Percentiles rank a stretch among this genome's conserved stretches.
phyloP scores from a whole-genome alignment of 805 yeast genomes.

The Brettanomyces nanus region DNA sequence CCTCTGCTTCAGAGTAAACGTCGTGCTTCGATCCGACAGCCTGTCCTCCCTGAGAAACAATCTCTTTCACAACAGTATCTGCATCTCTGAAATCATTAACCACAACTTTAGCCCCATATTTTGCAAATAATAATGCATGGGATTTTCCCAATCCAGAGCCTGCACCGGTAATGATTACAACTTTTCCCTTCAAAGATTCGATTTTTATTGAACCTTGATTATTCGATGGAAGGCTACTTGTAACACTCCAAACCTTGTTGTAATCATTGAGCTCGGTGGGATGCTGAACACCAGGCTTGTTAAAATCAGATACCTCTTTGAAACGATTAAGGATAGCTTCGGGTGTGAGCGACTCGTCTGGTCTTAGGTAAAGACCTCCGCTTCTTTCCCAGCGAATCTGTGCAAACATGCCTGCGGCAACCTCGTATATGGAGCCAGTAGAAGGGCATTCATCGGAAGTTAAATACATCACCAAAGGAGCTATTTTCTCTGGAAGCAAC shows the following conservation, averaged over 20 bases:
- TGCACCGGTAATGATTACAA: slow-evolving; percentile 89
- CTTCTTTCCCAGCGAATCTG: slow-evolving; percentile 95
- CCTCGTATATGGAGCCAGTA: slow-evolving; percentile 76
- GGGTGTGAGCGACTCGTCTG: slow-evolving; percentile 72
- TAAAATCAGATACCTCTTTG: slow-evolving; percentile 55
- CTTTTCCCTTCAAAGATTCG: slow-evolving; percentile 68
- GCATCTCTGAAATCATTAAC: slow-evolving; percentile 87
- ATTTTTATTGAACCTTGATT: slow-evolving; percentile 40
- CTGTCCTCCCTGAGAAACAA: slow-evolving; percentile 52
- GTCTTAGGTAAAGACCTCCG: slow-evolving; percentile 75
- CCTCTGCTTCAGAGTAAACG: slow-evolving; percentile 67
- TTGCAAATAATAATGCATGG: slow-evolving; percentile 78
- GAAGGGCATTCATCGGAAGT: slow-evolving; percentile 57
- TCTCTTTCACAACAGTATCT: slow-evolving; percentile 62
- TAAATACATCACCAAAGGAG: slow-evolving; percentile 82
- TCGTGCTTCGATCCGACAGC: slow-evolving; percentile 83
- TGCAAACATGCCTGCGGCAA: slow-evolving; percentile 89
- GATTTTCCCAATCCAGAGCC: slow-evolving; percentile 92
- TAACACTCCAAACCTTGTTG: slow-evolving; percentile 45
- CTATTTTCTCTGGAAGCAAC: slow-evolving; percentile 79
- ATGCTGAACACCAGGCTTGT: slow-evolving; percentile 49
- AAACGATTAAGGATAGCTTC: slow-evolving; percentile 70
- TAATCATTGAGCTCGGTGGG: slow-evolving; percentile 73
- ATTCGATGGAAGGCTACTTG: slow-evolving; percentile 46
- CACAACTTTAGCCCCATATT: slow-evolving; percentile 90